phyloP scores from a whole-genome alignment of 2,329 filamentous ascomycete genomes.

The Dryadomyces sulphureus region DNA sequence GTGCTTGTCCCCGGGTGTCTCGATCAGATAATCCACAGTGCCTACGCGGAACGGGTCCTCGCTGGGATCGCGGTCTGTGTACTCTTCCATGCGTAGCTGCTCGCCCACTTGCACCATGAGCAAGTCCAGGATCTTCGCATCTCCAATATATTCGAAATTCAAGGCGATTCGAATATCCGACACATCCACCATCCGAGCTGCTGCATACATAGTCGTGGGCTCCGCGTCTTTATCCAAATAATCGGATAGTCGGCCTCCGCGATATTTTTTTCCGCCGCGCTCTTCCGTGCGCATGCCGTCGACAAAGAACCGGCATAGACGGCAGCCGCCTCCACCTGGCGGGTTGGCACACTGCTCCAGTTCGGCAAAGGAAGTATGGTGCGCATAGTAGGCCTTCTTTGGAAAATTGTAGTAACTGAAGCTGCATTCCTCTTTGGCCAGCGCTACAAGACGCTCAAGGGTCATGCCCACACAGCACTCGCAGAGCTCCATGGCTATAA shows the following conservation, averaged over 20 bases:
- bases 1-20: background rate
- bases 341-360: background rate
- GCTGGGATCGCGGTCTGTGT: too few relatives aligned
- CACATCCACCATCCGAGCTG: background rate
- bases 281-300: background rate
- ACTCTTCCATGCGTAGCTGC: background rate
- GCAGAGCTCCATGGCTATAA: background rate
- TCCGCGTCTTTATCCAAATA: background rate
- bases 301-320: background rate
- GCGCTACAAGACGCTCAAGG: background rate
- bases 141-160: background rate
- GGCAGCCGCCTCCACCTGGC: background rate
- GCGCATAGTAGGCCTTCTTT: background rate
- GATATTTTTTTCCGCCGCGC: too few relatives aligned
- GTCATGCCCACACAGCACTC: background rate
- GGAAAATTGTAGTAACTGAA: background rate
- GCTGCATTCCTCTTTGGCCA: background rate
- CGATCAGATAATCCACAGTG: background rate
- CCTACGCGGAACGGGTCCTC: background rate
- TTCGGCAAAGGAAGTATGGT: slow-evolving; percentile 1
- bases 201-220: background rate
- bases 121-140: slow-evolving; percentile 1
- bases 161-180: slow-evolving; percentile 1
- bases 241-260: too few relatives aligned
- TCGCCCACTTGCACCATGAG: background rate